phyloP scores from a whole-genome alignment of 129 eudicot species.

The Flaveria robusta region DNA sequence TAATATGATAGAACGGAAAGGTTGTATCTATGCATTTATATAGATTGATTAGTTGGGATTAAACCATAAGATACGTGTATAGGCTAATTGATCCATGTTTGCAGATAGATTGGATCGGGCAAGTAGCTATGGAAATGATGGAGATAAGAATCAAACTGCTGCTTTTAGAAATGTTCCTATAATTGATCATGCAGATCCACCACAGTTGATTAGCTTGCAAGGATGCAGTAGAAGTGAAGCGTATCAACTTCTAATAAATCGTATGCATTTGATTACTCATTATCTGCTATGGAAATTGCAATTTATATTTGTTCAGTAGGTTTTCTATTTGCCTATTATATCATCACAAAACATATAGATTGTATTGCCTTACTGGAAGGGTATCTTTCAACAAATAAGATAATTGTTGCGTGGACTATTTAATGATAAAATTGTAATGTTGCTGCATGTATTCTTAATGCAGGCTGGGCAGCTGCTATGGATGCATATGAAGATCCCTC shows the following conservation, averaged over 20 bases:
- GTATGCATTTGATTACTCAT: conserved; percentile 43
- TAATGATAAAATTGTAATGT: neutral
- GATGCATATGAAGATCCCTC: conserved; percentile 67
- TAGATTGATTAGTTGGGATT: neutral
- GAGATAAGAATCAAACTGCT: conserved; percentile 53
- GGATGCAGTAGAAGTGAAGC: conserved; percentile 87
- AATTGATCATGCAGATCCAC: conserved; percentile 54
- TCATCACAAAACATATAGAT: neutral
- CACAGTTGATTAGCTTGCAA: conserved; percentile 58
- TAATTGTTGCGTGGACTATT: neutral
- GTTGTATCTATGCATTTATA: no score
- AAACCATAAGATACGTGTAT: neutral
- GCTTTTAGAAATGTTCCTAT: conserved; percentile 40
- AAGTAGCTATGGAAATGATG: conserved; percentile 54
- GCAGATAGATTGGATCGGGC: conserved; percentile 72
- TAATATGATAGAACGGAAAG: conserved; percentile 2
- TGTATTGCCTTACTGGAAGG: neutral
- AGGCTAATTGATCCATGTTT: conserved; percentile 28
- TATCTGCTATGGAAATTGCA: conserved; percentile 4
- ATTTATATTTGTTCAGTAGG: neutral
- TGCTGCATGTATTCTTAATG: conserved; percentile 3
- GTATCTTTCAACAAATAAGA: neutral
- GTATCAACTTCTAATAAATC: conserved; percentile 69
- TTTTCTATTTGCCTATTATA: neutral
- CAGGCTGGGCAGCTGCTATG: conserved; percentile 93